phyloP scores from a whole-genome alignment of 257 asterid genomes.

The Cynanchum wilfordii region DNA sequence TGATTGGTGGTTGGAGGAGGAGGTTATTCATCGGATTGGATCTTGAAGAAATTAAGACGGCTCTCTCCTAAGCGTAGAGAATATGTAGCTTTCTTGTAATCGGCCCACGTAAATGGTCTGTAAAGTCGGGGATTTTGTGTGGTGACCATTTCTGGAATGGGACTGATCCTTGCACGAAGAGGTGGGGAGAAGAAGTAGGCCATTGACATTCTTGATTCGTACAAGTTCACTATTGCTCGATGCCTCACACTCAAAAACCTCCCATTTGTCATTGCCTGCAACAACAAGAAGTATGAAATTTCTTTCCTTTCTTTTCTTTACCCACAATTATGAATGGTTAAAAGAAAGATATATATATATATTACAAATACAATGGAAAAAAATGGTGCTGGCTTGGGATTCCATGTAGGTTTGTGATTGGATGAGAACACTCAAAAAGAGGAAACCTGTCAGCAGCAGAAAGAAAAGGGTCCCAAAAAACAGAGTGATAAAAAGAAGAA shows the following conservation, averaged over 20 bases:
- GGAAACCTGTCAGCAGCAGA: background rate
- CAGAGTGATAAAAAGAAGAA: background rate
- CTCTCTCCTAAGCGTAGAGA: constrained; percentile 38
- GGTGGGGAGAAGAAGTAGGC: constrained; percentile 64
- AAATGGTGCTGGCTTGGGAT: background rate
- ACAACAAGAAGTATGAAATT: constrained; percentile 3
- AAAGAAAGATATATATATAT: no score
- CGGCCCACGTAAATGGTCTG: constrained; percentile 42
- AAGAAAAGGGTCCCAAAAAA: background rate
- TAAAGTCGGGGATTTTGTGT: constrained; percentile 31
- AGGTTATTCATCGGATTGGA: constrained; percentile 3
- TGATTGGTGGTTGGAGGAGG: background rate
- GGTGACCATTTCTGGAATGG: constrained; percentile 27
- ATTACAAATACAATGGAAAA: no score
- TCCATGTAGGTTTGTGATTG: background rate
- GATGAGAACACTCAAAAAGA: constrained; percentile 7
- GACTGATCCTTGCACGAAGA: constrained; percentile 30
- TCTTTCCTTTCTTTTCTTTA: no score
- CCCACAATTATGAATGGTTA: no score
- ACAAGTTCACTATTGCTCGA: constrained; percentile 45
- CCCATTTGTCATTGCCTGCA: constrained; percentile 60
- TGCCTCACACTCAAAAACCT: constrained; percentile 61
- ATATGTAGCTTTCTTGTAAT: constrained; percentile 49
- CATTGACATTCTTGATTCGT: constrained; percentile 46
- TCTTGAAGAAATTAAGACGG: constrained; percentile 30